These are phyloP conservation scores for Fraxinus velutina DNA, from an alignment of 305 asterid species.

Conservation along the genomic window DNA sequence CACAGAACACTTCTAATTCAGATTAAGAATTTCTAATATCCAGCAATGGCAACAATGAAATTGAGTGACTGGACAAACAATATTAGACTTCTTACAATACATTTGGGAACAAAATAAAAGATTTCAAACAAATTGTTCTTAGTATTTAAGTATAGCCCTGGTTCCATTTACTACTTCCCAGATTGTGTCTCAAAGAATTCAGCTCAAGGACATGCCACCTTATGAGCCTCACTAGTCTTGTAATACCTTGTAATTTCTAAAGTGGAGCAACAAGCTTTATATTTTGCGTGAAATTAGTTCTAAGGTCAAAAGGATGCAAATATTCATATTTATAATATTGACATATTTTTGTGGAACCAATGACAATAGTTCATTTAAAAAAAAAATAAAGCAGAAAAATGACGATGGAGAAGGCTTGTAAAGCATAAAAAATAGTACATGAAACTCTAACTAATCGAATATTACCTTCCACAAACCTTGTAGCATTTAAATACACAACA, in stretches of 20 bases:
- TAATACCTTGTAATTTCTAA: neutral
- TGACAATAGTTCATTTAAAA: neutral
- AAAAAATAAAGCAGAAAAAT: neutral
- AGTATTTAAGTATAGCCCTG: neutral
- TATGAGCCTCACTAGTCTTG: neutral
- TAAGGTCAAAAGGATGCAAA: neutral
- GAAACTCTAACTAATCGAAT: neutral
- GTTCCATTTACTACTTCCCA: neutral
- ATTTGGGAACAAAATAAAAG: slow-evolving; percentile 8
- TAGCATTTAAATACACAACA: neutral
- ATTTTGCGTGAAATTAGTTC: slow-evolving; percentile 5
- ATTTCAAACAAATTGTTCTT: neutral
- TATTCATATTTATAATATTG: slow-evolving; percentile 2
- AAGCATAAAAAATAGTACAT: neutral
- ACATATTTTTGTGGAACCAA: neutral
- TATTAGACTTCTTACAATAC: slow-evolving; percentile 3
- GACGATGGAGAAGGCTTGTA: neutral
- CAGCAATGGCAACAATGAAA: slow-evolving; percentile 10
- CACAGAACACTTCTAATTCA: neutral
- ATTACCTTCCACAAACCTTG: neutral
- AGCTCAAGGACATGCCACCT: neutral
- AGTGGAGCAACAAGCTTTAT: neutral
- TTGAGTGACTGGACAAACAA: slow-evolving; percentile 12
- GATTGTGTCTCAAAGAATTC: neutral
- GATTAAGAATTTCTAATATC: neutral